phyloP scores from a whole-genome alignment of 2,329 filamentous ascomycete species.

The Alternaria atra region DNA sequence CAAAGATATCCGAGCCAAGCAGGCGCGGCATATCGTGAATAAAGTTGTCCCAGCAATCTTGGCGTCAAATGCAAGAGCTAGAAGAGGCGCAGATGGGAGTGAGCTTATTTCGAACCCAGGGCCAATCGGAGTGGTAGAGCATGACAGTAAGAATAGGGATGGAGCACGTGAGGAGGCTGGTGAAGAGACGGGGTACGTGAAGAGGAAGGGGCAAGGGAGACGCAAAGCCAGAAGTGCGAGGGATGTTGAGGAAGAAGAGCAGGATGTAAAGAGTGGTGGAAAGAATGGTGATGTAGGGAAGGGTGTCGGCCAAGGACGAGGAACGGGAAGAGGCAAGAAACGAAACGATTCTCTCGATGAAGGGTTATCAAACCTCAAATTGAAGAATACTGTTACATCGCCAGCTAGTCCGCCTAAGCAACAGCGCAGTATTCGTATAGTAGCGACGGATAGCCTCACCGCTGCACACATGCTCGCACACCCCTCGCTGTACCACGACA shows the following conservation, averaged over 20 bases:
- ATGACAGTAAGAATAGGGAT: neutral
- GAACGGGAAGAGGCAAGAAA: constrained; percentile 18
- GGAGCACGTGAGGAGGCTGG: constrained; percentile 4
- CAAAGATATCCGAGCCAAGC: constrained; percentile 59
- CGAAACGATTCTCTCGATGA: constrained; percentile 23
- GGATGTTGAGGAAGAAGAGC: constrained; percentile 9
- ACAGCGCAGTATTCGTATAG: constrained; percentile 53
- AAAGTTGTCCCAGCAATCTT: constrained; percentile 67
- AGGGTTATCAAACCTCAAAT: constrained; percentile 16
- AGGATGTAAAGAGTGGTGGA: constrained; percentile 3
- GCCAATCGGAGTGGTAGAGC: constrained; percentile 9
- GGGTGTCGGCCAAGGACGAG: constrained; percentile 17
- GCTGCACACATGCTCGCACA: constrained; percentile 57
- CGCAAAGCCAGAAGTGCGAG: constrained; percentile 34
- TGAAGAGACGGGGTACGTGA: constrained; percentile 35
- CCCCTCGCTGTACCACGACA: constrained; percentile 14
- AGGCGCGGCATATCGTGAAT: constrained; percentile 66
- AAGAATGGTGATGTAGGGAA: constrained; percentile 14
- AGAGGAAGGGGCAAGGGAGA: constrained; percentile 47
- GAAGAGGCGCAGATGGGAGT: constrained; percentile 62
- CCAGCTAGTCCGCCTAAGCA: constrained; percentile 4
- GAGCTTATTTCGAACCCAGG: constrained; percentile 59
- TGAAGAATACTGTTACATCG: neutral
- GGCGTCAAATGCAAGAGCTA: constrained; percentile 62
- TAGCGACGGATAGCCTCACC: constrained; percentile 62